Evolutionary conservation across 805 yeast species (phyloP), one percentile per base, ranked within the genome.

Genomic region (Lipomyces spencermartinsiae): DNA sequence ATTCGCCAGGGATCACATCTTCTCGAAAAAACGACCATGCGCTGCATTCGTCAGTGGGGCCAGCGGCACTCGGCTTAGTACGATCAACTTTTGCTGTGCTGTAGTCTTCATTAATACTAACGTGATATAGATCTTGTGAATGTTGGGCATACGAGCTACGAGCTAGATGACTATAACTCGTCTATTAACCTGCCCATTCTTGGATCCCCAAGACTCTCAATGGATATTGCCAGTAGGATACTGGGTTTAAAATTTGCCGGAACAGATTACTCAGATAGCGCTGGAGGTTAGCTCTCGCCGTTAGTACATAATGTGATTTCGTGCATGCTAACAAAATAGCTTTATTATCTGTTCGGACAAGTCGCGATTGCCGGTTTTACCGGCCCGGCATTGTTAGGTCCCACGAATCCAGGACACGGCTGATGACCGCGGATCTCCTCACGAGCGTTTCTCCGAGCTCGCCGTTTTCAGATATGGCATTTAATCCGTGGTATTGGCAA

Each of bases 401-500:
- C 19, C 64, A 61, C 10, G 57, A 49, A 6, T 59, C 34, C 12
- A 53, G 55, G n/a, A 43, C 19, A 7, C 51, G 31, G 33, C 43
- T 22, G 39, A 49, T 46, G 49, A 43, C 66, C 4, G 51, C 59
- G 2, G 71, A 68, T 22, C 46, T 60, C 5, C 39, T 56, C 7
- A 22, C 62, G 14, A 31, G 37, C 14, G 54, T 58, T 14, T 58
- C 25, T 2, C 53, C 62, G n/a, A 25, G 35, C 5, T 10, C 10
- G 34, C 43, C 29, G 10, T 61, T 46, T 55, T 16, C 84, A 1
- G 83, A 84, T 72, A 75, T 79, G 19, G 57, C 74, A 2, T 82
- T 82, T 66, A 78, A 78, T 64, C 83, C 83, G 0, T 74, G 74
- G 70, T 74, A 77, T 31, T 67, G 70, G 63, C 64, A 70, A 10